These are phyloP conservation scores for Hibiscus syriacus DNA, from an alignment of 345 rosid genomes.

Conservation along the genomic window DNA sequence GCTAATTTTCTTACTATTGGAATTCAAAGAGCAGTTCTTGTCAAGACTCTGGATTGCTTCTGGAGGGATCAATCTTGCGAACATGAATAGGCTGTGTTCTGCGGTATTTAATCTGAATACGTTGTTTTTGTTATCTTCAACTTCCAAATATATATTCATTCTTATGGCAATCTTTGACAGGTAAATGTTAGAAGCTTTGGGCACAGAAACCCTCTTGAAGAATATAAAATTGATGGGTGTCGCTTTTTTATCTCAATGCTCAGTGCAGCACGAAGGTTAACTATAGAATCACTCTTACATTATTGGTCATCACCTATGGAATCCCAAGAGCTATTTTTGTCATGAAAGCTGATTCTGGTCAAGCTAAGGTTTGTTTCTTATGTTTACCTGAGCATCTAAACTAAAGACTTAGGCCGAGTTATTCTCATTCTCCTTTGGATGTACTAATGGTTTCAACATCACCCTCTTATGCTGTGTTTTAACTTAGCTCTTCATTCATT, in stretches of 20 bases:
- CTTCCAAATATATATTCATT: conserved; percentile 12
- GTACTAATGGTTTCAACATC: background rate
- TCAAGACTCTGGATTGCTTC: conserved; percentile 76
- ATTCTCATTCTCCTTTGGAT: background rate
- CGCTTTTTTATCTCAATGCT: conserved; percentile 96
- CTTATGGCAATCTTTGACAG: conserved; percentile 29
- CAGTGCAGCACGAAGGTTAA: conserved; percentile 80
- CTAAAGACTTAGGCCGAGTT: background rate
- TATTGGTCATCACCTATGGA: conserved; percentile 83
- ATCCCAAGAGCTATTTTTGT: conserved; percentile 50
- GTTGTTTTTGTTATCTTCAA: background rate
- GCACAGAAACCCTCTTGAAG: conserved; percentile 96
- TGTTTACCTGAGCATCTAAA: background rate
- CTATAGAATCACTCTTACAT: conserved; percentile 65
- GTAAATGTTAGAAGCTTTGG: conserved; percentile 93
- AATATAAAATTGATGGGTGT: conserved; percentile 92
- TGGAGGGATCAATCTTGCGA: conserved; percentile 95
- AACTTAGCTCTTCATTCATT: background rate
- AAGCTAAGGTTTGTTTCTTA: conserved; percentile 1
- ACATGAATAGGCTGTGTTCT: conserved; percentile 89
- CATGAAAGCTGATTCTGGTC: background rate
- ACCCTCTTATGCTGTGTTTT: background rate
- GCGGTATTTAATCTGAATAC: conserved; percentile 43
- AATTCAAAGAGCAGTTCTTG: conserved; percentile 74
- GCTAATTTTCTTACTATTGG: conserved; percentile 6